Conservation (phyloP, 768 basidiomycete genomes). For the Tulasnella sp. region DNA sequence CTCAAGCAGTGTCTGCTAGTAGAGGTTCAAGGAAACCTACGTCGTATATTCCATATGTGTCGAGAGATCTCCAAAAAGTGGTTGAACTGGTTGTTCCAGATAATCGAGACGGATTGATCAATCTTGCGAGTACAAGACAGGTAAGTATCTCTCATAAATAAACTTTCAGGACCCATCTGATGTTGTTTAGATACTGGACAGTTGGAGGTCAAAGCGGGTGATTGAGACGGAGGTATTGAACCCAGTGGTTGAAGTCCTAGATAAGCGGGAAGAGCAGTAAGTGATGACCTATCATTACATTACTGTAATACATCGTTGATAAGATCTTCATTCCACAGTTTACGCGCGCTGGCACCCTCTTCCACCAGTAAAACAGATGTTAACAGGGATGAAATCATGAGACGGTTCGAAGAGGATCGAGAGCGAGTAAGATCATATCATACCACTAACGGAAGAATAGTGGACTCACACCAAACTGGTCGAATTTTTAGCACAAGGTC, state of each 20-base stretch:
- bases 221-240: conserved; percentile 70
- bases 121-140: conserved; percentile 78
- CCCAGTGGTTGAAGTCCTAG: conserved; percentile 45
- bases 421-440: conserved; percentile 39
- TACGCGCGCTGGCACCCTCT: background rate
- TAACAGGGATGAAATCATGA: conserved; percentile 57
- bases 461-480: background rate
- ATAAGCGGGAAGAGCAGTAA: conserved; percentile 31
- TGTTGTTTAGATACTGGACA: conserved; percentile 63
- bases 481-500: conserved; percentile 49
- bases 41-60: conserved; percentile 58
- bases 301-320: background rate
- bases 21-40: background rate
- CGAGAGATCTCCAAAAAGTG: conserved; percentile 64
- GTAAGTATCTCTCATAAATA: conserved; percentile 30
- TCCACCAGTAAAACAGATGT: conserved; percentile 26
- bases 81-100: conserved; percentile 79
- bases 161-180: background rate
- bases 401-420: conserved; percentile 82
- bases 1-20: background rate
- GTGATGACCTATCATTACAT: background rate
- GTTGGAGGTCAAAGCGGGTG: conserved; percentile 74
- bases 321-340: background rate
- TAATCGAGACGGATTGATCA: conserved; percentile 75
- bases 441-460: conserved; percentile 1